phyloP scores from a whole-genome alignment of 768 basidiomycete species.

The Trichaptum fuscoviolaceum region DNA sequence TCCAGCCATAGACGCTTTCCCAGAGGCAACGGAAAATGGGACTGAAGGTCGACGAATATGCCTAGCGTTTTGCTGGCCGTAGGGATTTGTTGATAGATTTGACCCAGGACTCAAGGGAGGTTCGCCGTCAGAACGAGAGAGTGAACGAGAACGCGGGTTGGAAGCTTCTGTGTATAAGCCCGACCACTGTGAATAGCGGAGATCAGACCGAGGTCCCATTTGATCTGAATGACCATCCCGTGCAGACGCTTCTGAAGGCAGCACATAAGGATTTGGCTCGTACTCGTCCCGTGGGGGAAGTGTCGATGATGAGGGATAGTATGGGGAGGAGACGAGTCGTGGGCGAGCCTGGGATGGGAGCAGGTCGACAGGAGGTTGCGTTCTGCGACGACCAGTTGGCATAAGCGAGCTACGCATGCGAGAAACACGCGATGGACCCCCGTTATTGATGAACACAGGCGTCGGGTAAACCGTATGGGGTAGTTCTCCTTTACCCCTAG shows the following conservation, averaged over 20 bases:
- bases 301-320: not conserved
- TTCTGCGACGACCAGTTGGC: not conserved
- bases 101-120: conserved; percentile 1
- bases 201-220: not conserved
- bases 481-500: not conserved
- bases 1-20: conserved; percentile 56
- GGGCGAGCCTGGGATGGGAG: conserved; percentile 1
- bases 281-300: conserved; percentile 3
- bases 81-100: conserved; percentile 1
- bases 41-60: conserved; percentile 5
- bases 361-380: not conserved
- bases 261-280: conserved; percentile 1
- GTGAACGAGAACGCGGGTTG: not conserved
- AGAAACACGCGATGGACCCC: not conserved
- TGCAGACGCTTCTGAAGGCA: conserved; percentile 2
- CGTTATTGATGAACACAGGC: conserved; percentile 3
- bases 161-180: not conserved
- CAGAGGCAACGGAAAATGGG: conserved; percentile 34
- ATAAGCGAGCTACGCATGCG: not conserved
- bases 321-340: not conserved
- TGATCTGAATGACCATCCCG: not conserved
- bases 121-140: not conserved
- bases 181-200: not conserved
- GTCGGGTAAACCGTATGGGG: not conserved
- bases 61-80: not conserved